phyloP scores from a whole-genome alignment of 805 yeast genomes.

The Blastobotrys americana region DNA sequence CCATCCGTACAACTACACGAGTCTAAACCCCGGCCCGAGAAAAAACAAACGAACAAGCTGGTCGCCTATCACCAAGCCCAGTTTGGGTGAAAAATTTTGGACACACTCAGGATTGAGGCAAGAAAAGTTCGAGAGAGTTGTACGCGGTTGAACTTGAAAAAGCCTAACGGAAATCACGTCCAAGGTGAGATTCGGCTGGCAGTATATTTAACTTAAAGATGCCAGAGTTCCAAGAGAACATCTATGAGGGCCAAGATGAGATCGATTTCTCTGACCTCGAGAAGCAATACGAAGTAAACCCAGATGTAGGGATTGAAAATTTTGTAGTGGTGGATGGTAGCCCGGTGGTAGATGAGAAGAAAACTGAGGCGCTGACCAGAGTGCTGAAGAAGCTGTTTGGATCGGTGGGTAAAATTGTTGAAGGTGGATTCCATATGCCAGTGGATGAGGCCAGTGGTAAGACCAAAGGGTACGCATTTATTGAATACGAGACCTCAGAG shows the following conservation, averaged over 20 bases:
- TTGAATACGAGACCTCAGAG: constrained; percentile 63
- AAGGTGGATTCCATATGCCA: constrained; percentile 74
- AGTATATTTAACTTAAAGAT: no score
- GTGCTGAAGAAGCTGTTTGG: constrained; percentile 70
- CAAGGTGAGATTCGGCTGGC: no score
- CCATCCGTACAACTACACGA: no score
- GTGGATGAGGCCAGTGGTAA: constrained; percentile 53
- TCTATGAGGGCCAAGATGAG: constrained; percentile 32
- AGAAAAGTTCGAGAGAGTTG: background rate
- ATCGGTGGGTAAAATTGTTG: constrained; percentile 62
- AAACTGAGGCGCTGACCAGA: constrained; percentile 74
- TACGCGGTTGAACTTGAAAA: background rate
- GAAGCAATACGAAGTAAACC: constrained; percentile 57
- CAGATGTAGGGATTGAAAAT: constrained; percentile 57
- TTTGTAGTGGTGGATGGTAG: constrained; percentile 90
- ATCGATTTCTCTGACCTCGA: constrained; percentile 81
- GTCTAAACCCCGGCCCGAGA: no score
- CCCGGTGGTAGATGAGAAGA: constrained; percentile 87
- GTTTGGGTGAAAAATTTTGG: background rate
- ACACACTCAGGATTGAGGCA: background rate
- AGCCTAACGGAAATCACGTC: background rate
- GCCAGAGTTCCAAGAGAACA: constrained; percentile 5
- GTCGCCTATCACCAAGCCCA: no score
- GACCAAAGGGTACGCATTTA: constrained; percentile 75
- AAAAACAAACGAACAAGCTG: no score